Evolutionary conservation across 305 asterid species (phyloP).

Genomic region (Petunia hybrid): DNA sequence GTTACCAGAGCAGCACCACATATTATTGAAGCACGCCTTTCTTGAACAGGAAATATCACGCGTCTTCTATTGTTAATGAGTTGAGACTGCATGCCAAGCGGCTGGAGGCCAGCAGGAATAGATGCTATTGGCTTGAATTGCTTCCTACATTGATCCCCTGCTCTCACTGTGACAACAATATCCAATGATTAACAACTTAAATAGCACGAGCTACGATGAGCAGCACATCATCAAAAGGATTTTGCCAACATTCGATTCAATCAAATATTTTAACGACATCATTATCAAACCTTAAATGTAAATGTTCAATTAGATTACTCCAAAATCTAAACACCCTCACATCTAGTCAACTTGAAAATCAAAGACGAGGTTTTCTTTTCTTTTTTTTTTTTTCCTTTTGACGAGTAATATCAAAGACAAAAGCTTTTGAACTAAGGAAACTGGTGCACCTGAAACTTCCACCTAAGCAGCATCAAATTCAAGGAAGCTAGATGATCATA

Average conservation of each 20-base stretch:
- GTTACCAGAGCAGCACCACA: slow-evolving; percentile 75
- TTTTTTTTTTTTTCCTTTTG: neutral
- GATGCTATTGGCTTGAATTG: slow-evolving; percentile 41
- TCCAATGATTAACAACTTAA: slow-evolving; percentile 24
- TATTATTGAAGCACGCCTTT: slow-evolving; percentile 50
- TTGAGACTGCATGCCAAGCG: slow-evolving; percentile 44
- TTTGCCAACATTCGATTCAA: slow-evolving; percentile 1
- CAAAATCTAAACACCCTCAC: neutral
- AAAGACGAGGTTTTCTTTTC: neutral
- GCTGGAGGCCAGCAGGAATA: slow-evolving; percentile 42
- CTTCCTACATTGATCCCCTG: slow-evolving; percentile 42
- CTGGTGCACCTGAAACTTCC: neutral
- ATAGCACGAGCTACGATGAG: neutral
- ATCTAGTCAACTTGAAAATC: neutral
- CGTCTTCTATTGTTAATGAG: slow-evolving; percentile 41
- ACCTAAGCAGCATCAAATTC: neutral
- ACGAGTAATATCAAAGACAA: neutral
- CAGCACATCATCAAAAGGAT: neutral
- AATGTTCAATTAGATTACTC: neutral
- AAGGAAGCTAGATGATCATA: neutral
- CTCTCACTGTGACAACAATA: slow-evolving; percentile 43
- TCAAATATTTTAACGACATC: slow-evolving; percentile 1
- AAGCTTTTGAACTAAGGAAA: neutral
- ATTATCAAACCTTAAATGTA: neutral
- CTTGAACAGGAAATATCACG: slow-evolving; percentile 38